These are phyloP conservation scores for Tetraselmis striata DNA, from an alignment of 139 green algal species.

Conservation along the genomic window DNA sequence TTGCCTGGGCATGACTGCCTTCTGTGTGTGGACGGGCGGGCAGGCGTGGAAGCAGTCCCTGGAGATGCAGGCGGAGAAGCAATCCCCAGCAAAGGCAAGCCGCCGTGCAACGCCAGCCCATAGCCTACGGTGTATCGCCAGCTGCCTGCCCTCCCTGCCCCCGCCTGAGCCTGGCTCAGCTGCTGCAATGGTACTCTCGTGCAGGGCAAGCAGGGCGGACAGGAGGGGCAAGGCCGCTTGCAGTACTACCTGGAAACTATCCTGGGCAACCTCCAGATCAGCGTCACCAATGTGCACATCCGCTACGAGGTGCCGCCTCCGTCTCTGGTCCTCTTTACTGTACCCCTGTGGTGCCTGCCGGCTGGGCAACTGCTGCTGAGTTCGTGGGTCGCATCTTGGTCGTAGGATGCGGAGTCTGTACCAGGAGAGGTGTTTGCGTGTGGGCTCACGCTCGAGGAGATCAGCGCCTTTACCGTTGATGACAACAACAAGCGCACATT, in stretches of 20 bases:
- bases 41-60: background rate
- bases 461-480: conserved; percentile 82
- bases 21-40: no score
- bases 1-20: no score
- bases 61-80: background rate
- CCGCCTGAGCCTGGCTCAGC: background rate
- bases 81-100: background rate
- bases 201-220: background rate
- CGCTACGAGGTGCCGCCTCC: conserved; percentile 54
- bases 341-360: no score
- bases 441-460: conserved; percentile 69
- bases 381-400: no score
- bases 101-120: no score
- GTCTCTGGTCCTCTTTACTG: background rate
- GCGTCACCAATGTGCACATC: conserved; percentile 91
- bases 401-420: background rate
- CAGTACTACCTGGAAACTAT: conserved; percentile 70
- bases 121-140: no score
- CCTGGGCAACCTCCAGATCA: conserved; percentile 76
- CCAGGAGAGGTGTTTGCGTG: conserved; percentile 20
- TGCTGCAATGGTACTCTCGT: background rate
- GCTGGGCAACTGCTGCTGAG: no score
- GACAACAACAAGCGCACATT: conserved; percentile 69
- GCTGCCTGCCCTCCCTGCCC: no score
- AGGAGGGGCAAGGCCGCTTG: conserved; percentile 17